A percentile compares a stretch with the other conserved stretches of the same genome.
phyloP scores from a whole-genome alignment of 2,329 filamentous ascomycete species.

The Sporothrix curviconia region DNA sequence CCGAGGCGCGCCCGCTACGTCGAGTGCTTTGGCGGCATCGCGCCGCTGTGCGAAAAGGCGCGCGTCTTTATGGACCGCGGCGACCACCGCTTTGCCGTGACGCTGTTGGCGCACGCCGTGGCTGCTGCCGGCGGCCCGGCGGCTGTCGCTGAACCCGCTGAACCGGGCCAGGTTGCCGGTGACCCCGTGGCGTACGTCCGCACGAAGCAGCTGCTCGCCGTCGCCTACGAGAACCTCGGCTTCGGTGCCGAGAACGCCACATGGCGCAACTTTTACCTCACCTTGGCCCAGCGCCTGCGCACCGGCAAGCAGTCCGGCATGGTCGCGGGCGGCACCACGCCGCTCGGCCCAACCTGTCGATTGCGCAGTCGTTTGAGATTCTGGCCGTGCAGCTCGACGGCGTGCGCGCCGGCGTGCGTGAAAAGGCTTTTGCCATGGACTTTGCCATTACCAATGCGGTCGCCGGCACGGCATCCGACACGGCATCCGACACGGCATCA shows the following conservation, averaged over 20 bases:
- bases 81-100: conserved; percentile 10
- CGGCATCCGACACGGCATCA: no score
- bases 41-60: background rate
- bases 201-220: background rate
- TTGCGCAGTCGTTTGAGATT: background rate
- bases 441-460: background rate
- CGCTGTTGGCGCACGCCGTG: background rate
- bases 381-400: background rate
- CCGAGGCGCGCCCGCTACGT: conserved; percentile 2
- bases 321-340: background rate
- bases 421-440: background rate
- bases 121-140: background rate
- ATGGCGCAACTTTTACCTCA: conserved; percentile 9
- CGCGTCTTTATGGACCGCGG: background rate
- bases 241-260: conserved; percentile 8
- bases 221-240: conserved; percentile 3
- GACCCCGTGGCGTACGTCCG: no score
- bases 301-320: background rate
- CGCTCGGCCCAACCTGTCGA: background rate
- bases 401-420: background rate
- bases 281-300: background rate
- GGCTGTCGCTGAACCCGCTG: no score
- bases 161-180: no score
- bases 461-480: no score
- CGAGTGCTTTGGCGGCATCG: conserved; percentile 5